Evolutionary conservation across 805 yeast genomes (phyloP), one percentile per base, ranked within the genome.

Genomic region (Yueomyces sp.): DNA sequence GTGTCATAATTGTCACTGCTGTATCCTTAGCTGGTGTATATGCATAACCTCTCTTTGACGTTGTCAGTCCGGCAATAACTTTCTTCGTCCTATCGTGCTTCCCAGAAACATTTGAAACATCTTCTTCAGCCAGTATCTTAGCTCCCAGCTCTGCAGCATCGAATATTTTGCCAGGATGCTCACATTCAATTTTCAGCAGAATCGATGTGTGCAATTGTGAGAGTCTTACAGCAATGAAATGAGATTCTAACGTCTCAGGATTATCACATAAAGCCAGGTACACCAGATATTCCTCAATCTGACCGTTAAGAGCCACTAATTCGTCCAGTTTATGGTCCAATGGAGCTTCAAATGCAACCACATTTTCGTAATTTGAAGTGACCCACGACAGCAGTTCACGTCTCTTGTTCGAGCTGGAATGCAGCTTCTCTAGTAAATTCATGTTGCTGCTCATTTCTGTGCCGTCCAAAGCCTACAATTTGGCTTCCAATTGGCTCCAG

Each of bases 51-150:
- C 54, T 53, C 34, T 59, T 59, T 37, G 55, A 52, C 11, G 43
- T 44, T 11, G 45, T 41, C 37, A 46, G 49, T 40, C 53, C 54
- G 39, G 54, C 57, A 44, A 52, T 52, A 36, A 45, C 45, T 34
- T 46, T 49, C 7, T 31, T 39, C 4, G 38, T 28, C 3, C 40
- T 47, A 2, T 39, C 40, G 28, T 26, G 30, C 8, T 36, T 40
- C 29, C 43, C 45, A 6, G 45, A 46, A 28, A 47, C 30, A 30
- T 26, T 7, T 6, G 46, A 32, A 11, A 57, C 42, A 33, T 51
- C 52, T 39, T 60, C 64, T 43, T 62, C 66, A 28, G 49, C 46
- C 11, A 62, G 41, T 2, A 60, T 48, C 26, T 53, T 57, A 1
- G 55, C 41, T 37, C 59, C 28, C 12, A 56, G 36, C 43, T 56